A percentile compares a stretch with the other conserved stretches of the same genome.
phyloP scores from a whole-genome alignment of 106 monocot genomes.

The Ottelia alismoides region DNA sequence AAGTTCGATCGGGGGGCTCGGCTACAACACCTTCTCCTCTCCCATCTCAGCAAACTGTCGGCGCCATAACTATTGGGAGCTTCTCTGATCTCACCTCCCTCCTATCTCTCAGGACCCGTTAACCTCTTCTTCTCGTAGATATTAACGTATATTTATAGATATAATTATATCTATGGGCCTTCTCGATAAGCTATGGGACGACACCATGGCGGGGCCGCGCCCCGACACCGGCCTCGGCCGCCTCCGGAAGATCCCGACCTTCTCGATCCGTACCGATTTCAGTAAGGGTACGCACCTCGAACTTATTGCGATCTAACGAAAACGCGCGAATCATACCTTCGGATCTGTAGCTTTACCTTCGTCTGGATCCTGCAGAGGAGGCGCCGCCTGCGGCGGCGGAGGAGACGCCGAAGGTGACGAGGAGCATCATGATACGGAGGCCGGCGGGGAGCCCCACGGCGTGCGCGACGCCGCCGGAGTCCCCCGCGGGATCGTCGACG shows the following conservation, averaged over 20 bases:
- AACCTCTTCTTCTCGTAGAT: not conserved
- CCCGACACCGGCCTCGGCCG: conserved; percentile 17
- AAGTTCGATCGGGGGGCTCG: not conserved
- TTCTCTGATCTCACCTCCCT: not conserved
- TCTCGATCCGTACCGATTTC: conserved; percentile 5
- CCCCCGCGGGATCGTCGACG: conserved; percentile 47
- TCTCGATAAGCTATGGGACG: conserved; percentile 26
- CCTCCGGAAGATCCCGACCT: conserved; percentile 9
- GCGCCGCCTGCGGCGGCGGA: conserved; percentile 18
- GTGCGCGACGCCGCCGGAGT: conserved; percentile 52
- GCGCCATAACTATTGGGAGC: no score
- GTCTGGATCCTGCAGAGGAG: not conserved
- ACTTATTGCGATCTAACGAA: not conserved
- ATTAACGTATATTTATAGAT: not conserved
- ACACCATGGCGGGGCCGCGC: conserved; percentile 24
- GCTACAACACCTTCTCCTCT: not conserved
- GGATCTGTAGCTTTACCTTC: not conserved
- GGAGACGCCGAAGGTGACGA: conserved; percentile 51
- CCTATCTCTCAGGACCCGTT: not conserved
- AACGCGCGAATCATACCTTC: no score
- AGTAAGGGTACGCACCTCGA: conserved; percentile 2
- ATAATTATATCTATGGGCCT: conserved; percentile 9
- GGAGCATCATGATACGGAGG: conserved; percentile 89
- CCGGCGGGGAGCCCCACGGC: conserved; percentile 61
- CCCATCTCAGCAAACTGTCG: no score